These are phyloP conservation scores for Ustilago shanxiensis DNA, from an alignment of 1,284 basidiomycete genomes.

Conservation along the genomic window DNA sequence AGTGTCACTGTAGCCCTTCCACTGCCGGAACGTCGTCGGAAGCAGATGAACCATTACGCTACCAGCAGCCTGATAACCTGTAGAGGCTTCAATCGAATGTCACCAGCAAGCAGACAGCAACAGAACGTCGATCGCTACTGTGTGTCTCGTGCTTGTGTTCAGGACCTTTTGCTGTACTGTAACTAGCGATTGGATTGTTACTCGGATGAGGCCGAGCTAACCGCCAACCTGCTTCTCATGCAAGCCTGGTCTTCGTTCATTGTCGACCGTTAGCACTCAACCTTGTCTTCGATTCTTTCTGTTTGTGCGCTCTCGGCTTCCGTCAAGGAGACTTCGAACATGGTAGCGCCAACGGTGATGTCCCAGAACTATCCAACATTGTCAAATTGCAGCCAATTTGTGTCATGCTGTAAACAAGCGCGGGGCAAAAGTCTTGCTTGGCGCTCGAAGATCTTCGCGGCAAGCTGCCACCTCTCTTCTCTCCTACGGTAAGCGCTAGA, in stretches of 20 bases:
- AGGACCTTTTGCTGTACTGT: too few relatives aligned
- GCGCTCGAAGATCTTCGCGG: conserved; percentile 13
- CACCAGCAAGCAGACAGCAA: not conserved
- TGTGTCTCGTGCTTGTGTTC: not conserved
- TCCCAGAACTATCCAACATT: not conserved
- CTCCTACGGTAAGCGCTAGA: not conserved
- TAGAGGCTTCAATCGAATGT: not conserved
- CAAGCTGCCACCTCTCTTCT: not conserved
- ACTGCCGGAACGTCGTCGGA: conserved; percentile 24
- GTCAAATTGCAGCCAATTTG: not conserved
- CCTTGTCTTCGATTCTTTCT: too few relatives aligned
- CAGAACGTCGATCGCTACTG: not conserved
- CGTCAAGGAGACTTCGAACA: not conserved
- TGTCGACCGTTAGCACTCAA: too few relatives aligned
- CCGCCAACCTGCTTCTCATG: not conserved
- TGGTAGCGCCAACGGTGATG: too few relatives aligned
- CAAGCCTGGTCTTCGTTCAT: not conserved
- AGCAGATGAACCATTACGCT: not conserved
- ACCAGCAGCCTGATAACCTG: not conserved
- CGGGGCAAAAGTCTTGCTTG: conserved; percentile 1
- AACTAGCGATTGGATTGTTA: not conserved
- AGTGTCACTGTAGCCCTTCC: not conserved
- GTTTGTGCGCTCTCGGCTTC: too few relatives aligned
- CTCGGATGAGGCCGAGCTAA: not conserved
- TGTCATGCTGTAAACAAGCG: not conserved